These are phyloP conservation scores for Phellopilus nigrolimitatus DNA, from an alignment of 1,284 basidiomycete species.

Conservation along the genomic window DNA sequence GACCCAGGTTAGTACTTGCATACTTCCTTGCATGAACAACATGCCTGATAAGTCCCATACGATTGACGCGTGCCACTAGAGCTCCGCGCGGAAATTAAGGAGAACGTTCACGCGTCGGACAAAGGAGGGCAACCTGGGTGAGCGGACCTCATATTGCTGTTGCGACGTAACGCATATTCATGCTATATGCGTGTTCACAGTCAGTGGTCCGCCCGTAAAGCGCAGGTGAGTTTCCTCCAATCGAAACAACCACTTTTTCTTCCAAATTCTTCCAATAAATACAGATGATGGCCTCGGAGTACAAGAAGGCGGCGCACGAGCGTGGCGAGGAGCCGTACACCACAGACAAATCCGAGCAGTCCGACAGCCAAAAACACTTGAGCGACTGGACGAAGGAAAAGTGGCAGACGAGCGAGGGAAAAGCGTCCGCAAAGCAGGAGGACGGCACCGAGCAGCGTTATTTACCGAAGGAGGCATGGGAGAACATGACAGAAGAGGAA, in stretches of 20 bases:
- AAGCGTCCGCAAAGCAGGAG: slow-evolving; percentile 15
- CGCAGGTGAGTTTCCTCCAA: no score
- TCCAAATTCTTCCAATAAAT: no score
- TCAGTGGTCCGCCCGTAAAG: slow-evolving; percentile 21
- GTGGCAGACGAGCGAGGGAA: slow-evolving; percentile 20
- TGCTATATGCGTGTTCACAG: not conserved
- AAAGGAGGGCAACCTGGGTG: slow-evolving; percentile 20
- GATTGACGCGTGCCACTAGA: slow-evolving; percentile 1
- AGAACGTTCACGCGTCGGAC: slow-evolving; percentile 12
- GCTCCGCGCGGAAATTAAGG: slow-evolving; percentile 18
- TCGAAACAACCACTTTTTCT: no score
- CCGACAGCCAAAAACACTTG: slow-evolving; percentile 17
- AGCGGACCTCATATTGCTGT: not conserved
- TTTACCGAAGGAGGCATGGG: slow-evolving; percentile 20
- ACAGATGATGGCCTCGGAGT: slow-evolving; percentile 19
- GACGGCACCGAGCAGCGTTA: slow-evolving; percentile 18
- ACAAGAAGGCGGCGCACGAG: slow-evolving; percentile 19
- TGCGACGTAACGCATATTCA: not conserved
- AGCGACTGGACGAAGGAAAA: slow-evolving; percentile 18
- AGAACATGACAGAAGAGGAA: slow-evolving; percentile 19
- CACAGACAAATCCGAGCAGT: slow-evolving; percentile 19
- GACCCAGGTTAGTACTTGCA: slow-evolving; percentile 11
- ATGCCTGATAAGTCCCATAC: not conserved
- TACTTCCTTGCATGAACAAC: not conserved
- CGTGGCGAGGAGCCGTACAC: slow-evolving; percentile 20